Evolutionary conservation across 1,139 yeast genomes (phyloP).

Genomic region (Arxiozyma slooffiae): DNA sequence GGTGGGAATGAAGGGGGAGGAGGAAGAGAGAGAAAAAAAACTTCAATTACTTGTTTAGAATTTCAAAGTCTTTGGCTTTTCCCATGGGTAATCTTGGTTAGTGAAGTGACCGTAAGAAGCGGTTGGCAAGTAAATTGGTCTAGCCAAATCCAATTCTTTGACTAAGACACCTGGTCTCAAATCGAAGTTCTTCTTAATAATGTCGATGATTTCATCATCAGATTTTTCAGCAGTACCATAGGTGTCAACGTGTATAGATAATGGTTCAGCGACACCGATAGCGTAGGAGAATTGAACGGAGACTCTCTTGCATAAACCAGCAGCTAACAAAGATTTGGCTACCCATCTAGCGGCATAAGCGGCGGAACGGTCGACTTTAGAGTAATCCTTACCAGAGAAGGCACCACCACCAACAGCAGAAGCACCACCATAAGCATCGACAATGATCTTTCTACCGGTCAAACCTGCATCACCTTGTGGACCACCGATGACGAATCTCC

Average conservation of each 20-base stretch:
- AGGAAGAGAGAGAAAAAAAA: not conserved
- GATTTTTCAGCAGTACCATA: constrained; percentile 92
- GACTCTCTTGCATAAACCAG: constrained; percentile 94
- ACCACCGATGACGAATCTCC: constrained; percentile 99
- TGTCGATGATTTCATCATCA: constrained; percentile 80
- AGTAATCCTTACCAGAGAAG: constrained; percentile 98
- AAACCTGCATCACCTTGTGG: constrained; percentile 99
- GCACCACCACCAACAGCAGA: constrained; percentile 99
- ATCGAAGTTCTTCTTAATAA: constrained; percentile 89
- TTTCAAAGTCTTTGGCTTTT: constrained; percentile 84
- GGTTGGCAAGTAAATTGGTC: constrained; percentile 98
- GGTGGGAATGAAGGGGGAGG: not conserved
- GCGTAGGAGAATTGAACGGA: constrained; percentile 98
- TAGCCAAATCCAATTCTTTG: constrained; percentile 89
- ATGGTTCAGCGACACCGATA: constrained; percentile 99
- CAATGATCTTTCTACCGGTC: constrained; percentile 98
- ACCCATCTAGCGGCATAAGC: constrained; percentile 99
- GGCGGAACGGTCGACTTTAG: constrained; percentile 99
- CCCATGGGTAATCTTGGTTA: constrained; percentile 98
- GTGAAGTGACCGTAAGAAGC: constrained; percentile 99
- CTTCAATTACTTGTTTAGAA: constrained; percentile 36
- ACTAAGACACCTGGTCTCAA: constrained; percentile 99
- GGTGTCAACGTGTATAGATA: constrained; percentile 92
- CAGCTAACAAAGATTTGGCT: constrained; percentile 91
- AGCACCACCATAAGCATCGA: constrained; percentile 99